Evolutionary conservation across 192 early-diverging fungal species (phyloP).

Genomic region (Coemansia sp.): DNA sequence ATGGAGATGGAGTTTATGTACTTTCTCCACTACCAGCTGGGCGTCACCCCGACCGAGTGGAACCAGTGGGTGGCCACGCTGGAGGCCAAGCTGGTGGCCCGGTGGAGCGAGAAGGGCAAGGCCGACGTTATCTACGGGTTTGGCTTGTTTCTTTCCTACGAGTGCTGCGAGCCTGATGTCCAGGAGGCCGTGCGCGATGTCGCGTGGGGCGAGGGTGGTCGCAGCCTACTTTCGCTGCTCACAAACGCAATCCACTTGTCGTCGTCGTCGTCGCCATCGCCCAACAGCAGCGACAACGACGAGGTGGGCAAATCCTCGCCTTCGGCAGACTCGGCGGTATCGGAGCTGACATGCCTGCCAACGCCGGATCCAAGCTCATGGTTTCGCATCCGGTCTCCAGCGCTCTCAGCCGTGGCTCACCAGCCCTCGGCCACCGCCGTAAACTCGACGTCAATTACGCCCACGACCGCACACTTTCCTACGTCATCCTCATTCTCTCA

Average conservation of each 20-base stretch:
- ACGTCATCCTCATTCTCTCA: background rate
- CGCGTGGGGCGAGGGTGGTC: constrained; percentile 53
- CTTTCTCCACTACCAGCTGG: constrained; percentile 55
- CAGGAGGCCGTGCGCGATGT: constrained; percentile 51
- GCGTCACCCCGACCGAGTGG: constrained; percentile 55
- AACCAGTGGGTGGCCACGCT: constrained; percentile 55
- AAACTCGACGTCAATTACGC: constrained; percentile 36
- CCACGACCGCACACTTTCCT: constrained; percentile 26
- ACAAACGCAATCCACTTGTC: constrained; percentile 43
- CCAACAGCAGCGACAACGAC: background rate
- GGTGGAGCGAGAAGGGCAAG: constrained; percentile 52
- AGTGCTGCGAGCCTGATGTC: constrained; percentile 46
- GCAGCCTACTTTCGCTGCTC: constrained; percentile 38
- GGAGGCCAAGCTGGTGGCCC: constrained; percentile 54
- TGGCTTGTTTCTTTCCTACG: constrained; percentile 50
- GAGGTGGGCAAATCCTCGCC: constrained; percentile 39
- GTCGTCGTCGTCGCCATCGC: background rate
- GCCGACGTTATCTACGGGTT: constrained; percentile 47
- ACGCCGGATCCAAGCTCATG: constrained; percentile 50
- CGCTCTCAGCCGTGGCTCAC: background rate
- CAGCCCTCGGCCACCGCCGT: constrained; percentile 7
- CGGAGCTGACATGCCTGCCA: constrained; percentile 44
- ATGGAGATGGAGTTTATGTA: constrained; percentile 65
- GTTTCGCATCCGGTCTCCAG: constrained; percentile 44
- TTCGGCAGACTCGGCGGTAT: constrained; percentile 46